Base-by-base conservation (phyloP, 352 stramenopile species). In the Globisporangium spinosum region DNA sequence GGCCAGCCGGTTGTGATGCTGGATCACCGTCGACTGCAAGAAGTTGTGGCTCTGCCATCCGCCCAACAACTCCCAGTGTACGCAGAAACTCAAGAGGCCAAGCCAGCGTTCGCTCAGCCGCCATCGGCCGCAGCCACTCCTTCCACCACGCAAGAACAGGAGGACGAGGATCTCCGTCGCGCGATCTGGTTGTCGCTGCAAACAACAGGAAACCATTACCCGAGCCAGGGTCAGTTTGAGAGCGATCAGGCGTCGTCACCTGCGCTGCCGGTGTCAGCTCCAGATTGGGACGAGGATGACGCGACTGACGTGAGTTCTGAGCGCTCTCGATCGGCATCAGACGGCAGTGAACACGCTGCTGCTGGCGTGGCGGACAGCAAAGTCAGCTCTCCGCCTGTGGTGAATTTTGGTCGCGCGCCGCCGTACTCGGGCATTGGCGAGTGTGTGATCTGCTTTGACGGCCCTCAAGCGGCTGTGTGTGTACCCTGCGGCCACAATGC, bases 401-500 rank as follows among this genome's bases (percentile, higher is more conserved):
- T 87, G 29, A 76, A 79, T n/a, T 78, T 75, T 45, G 75, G 65
- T 20, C 68, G 67, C 22, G 69, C 77, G 34, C 69, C 78, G 27
- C 68, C 71, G 22, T 77, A 77, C 58, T 74, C 78, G n/a, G 73
- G 75, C 1, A 89, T 89, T 56, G 77, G 76, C 45, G 85, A 93
- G 70, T 95, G 87, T 35, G 76, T 93, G 4, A 77, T 95, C 17
- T 95, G 87, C 72, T 93, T 94, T 56, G 84, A 94, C 64, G 83
- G 78, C 0, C 84, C 84, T 0, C 80, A 93, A 73, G 77, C 78
- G 20, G 84, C 84, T 7, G 85, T 94, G 0, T 95, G 87, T 58
- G 84, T 95, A 15, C 87, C 87, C 0, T 95, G 87, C 59, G 87
- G 87, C 27, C 85, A 95, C 80, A 91, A 94, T 45, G 85, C 87